Base-by-base conservation (phyloP, 371 early-diverging fungal genomes). In the Lichtheimia hyalospora region DNA sequence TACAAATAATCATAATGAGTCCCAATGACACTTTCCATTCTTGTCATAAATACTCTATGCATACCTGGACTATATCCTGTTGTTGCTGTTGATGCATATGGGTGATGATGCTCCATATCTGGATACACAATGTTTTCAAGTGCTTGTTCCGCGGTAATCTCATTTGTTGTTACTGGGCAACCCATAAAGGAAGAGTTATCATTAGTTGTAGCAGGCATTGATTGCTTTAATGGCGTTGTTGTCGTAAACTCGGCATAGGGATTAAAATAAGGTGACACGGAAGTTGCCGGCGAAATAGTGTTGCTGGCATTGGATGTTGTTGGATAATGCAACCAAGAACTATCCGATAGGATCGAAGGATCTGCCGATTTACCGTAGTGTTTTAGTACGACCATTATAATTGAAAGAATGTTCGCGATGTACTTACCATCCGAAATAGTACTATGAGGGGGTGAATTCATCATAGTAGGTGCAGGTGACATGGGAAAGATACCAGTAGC, bases 21-120 rank as follows among this genome's bases (percentile, higher is more conserved):
- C 34, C 64, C 55, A 34, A 74, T 69, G 5, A 74, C 28, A 16
- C 69, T 68, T 34, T 34, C 6, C 10, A 6, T 34, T 34, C 8
- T 28, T 7, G 28, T n/a, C 53, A 25, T 25, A 16, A 43, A 27
- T 27, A 7, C 27, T 27, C 7, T 7, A 4, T 27, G 27, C 34
- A 34, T 34, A 34, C 34, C 34, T 34, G 34, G 34, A 34, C 34
- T 34, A 8, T 34, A 34, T 34, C 34, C 34, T 34, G 7, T 28
- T 28, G 3, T 7, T 28, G 28, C 34, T 34, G 28, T 7, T 28
- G 28, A 3, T 28, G 28, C 28, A 28, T 27, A 7, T 27, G 3
- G 27, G 3, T 27, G 27, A 27, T 34, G 34, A 34, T 34, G 34
- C 10, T 34, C 34, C 34, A 34, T 34, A 34, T 8, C 10, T 34